These are phyloP conservation scores for Saccharomycopsis microspora DNA, from an alignment of 805 yeast genomes.

Conservation along the genomic window DNA sequence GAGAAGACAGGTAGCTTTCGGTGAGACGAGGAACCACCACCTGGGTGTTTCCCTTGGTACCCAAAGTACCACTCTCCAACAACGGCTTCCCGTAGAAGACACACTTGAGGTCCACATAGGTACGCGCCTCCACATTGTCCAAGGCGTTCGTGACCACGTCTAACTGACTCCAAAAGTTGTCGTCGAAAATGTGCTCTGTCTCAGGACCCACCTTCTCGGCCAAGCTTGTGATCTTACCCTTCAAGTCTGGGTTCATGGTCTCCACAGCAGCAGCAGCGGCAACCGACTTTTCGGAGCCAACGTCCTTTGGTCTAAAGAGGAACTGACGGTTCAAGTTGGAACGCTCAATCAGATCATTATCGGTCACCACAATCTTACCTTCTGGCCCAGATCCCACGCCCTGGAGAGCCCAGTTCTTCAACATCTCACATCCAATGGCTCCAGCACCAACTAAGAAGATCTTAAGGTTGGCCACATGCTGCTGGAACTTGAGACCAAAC, in stretches of 20 bases:
- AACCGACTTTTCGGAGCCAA: slow-evolving; percentile 82
- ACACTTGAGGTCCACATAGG: slow-evolving; percentile 95
- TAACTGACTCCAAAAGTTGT: slow-evolving; percentile 70
- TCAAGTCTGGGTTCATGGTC: slow-evolving; percentile 76
- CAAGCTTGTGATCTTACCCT: slow-evolving; percentile 62
- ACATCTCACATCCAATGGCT: slow-evolving; percentile 98
- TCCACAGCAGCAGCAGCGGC: slow-evolving; percentile 80
- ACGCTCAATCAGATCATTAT: slow-evolving; percentile 90
- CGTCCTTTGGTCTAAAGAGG: slow-evolving; percentile 88
- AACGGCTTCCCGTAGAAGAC: slow-evolving; percentile 84
- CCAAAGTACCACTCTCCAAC: slow-evolving; percentile 93
- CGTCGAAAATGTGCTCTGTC: slow-evolving; percentile 78
- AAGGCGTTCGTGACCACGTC: slow-evolving; percentile 94
- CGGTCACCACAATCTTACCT: slow-evolving; percentile 80
- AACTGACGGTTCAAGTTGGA: slow-evolving; percentile 95
- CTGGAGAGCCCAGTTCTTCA: slow-evolving; percentile 95
- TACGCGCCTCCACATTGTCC: slow-evolving; percentile 96
- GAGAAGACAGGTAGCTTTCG: slow-evolving; percentile 91
- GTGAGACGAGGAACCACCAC: slow-evolving; percentile 89
- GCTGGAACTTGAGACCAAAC: slow-evolving; percentile 72
- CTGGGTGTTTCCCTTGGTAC: slow-evolving; percentile 97
- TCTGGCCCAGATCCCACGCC: slow-evolving; percentile 89
- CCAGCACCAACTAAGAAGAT: slow-evolving; percentile 95
- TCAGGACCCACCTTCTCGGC: slow-evolving; percentile 90
- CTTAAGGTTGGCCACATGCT: slow-evolving; percentile 59